Evolutionary conservation across 441 rosid genomes (phyloP), one percentile per base, ranked within the genome.

Genomic region (Biscutella laevigata): DNA sequence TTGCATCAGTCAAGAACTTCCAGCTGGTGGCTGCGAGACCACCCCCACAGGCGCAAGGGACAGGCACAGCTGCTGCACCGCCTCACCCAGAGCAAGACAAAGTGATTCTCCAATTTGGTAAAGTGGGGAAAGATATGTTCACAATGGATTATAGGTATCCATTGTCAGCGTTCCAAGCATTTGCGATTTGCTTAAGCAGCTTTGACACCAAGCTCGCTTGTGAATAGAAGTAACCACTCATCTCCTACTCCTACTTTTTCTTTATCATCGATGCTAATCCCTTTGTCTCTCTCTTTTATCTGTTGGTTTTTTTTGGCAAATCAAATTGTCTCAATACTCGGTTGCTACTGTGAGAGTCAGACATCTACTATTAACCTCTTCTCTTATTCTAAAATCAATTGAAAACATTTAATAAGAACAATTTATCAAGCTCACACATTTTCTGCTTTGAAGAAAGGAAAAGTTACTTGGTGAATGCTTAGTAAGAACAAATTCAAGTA

Each of bases 141-240:
- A 92, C 97, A 38, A 86, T 92, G 97, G 99, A 92, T 70, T 92
- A 86, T 53, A 88, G 76, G 52, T 92, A 88, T 67, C 99, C 99
- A 2, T 78, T 92, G 53, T 88, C 97, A 6, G 95, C 99, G 24
- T 92, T 92, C 71, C 99, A 82, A 67, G 97, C 99, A 21, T 92
- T 92, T 62, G 83, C 95, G 35, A 80, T 88, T 37, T 92, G 97
- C 74, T 86, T 92, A 38, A 92, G 95, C 81, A 92, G 96, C 84
- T 88, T 92, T 27, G 96, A 88, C 80, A 92, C 99, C 43, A 88
- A 83, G 76, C 86, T 88, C 16, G 99, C 97, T 20, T 86, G 99
- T 72, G 96, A 91, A 79, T 77, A 77, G 57, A 40, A 57, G 53
- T 48, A 57, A 26, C 43, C 34, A 38, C 12, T 55, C 9, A 46